Conservation (phyloP, 1,139 yeast genomes). For the Suhomyces anneliseae region DNA sequence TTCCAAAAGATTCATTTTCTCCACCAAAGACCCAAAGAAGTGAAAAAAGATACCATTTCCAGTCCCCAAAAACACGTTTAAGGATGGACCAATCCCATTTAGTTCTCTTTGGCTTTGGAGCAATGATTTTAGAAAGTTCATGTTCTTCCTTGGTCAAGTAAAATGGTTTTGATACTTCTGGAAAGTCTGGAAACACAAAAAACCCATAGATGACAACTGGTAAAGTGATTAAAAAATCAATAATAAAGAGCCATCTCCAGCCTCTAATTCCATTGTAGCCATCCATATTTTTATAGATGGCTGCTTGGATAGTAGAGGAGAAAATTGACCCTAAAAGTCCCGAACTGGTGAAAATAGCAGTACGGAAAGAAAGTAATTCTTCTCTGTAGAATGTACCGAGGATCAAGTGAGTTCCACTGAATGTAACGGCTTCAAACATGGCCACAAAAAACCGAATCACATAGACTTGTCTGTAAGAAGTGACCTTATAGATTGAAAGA, state of each 20-base stretch:
- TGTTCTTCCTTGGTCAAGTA: slow-evolving; percentile 38
- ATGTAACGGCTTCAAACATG: slow-evolving; percentile 54
- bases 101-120: slow-evolving; percentile 35
- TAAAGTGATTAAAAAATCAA: slow-evolving; percentile 37
- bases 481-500: slow-evolving; percentile 47
- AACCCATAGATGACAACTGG: slow-evolving; percentile 57
- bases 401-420: slow-evolving; percentile 53
- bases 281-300: slow-evolving; percentile 35
- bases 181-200: slow-evolving; percentile 58
- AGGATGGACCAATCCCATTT: slow-evolving; percentile 44
- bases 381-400: slow-evolving; percentile 56
- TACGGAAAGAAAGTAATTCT: slow-evolving; percentile 46
- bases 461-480: slow-evolving; percentile 45
- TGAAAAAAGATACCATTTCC: slow-evolving; percentile 62
- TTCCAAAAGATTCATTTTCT: slow-evolving; percentile 54
- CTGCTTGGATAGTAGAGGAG: slow-evolving; percentile 37
- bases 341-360: slow-evolving; percentile 53
- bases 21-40: slow-evolving; percentile 61
- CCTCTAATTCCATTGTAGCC: slow-evolving; percentile 32
- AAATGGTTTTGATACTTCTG: slow-evolving; percentile 42
- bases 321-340: slow-evolving; percentile 55
- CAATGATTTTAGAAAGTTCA: slow-evolving; percentile 27
- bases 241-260: slow-evolving; percentile 43
- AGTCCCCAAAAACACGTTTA: slow-evolving; percentile 49
- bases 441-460: slow-evolving; percentile 57